These are phyloP conservation scores for Mycena sp. DNA, from an alignment of 1,284 basidiomycete species.

Conservation along the genomic window DNA sequence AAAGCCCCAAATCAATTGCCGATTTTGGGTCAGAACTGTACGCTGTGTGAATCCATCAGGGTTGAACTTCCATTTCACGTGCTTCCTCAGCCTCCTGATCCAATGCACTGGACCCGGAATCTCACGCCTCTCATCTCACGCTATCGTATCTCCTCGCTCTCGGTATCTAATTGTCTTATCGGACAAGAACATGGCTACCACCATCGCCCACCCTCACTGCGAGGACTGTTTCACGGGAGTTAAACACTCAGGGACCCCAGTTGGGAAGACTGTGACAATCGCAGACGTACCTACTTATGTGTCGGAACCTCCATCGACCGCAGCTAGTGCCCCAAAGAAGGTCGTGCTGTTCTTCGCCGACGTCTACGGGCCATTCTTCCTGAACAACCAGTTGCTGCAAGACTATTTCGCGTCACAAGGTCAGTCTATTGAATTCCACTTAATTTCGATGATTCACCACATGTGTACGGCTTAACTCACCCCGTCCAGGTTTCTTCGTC, in stretches of 20 bases:
- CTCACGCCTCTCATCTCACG: no score
- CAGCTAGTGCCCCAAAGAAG: conserved; percentile 40
- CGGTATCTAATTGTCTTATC: no score
- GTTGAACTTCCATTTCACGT: no score
- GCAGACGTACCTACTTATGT: conserved; percentile 61
- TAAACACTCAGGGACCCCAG: conserved; percentile 57
- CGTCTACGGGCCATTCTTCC: conserved; percentile 54
- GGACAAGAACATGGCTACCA: no score
- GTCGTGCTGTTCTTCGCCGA: conserved; percentile 61
- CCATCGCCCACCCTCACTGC: conserved; percentile 20
- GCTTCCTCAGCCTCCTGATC: no score
- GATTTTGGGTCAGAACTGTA: no score
- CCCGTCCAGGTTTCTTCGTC: conserved; percentile 56
- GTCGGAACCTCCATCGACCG: conserved; percentile 49
- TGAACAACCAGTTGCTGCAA: conserved; percentile 61
- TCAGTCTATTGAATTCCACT: conserved; percentile 36
- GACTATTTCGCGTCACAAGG: conserved; percentile 61
- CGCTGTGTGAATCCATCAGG: no score
- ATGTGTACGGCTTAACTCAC: neutral
- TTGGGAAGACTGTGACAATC: conserved; percentile 52
- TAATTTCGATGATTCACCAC: no score
- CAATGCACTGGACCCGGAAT: no score
- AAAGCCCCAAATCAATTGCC: no score
- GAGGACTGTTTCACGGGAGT: conserved; percentile 53
- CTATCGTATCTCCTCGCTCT: no score